Conservation (phyloP, 2,329 filamentous ascomycete species). For the Phialophora macrospora region DNA sequence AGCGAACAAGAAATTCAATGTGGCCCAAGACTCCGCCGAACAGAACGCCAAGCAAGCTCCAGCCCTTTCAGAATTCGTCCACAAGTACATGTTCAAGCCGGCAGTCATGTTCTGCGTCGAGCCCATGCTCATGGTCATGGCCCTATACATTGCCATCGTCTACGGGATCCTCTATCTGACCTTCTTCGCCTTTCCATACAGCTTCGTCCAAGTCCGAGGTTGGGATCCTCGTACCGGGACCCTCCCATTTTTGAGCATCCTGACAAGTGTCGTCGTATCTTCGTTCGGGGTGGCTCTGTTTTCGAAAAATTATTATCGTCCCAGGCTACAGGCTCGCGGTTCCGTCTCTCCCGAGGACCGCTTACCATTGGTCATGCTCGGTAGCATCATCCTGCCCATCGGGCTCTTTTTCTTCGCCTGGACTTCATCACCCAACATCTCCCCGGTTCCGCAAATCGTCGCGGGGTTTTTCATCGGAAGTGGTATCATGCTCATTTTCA, state of each 20-base stretch:
- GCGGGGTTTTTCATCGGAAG: conserved; percentile 79
- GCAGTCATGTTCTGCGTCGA: conserved; percentile 80
- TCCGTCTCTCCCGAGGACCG: conserved; percentile 68
- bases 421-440: conserved; percentile 59
- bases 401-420: conserved; percentile 64
- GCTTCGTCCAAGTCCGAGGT: conserved; percentile 74
- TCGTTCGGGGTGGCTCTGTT: conserved; percentile 71
- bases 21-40: conserved; percentile 10
- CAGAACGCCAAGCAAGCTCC: conserved; percentile 31
- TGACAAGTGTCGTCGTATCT: conserved; percentile 59
- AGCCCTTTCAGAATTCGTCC: conserved; percentile 23
- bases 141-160: conserved; percentile 72
- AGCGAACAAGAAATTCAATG: conserved; percentile 33
- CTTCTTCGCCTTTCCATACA: conserved; percentile 88
- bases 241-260: conserved; percentile 76
- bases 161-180: conserved; percentile 88
- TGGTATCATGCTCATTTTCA: conserved; percentile 78
- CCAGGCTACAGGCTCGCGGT: conserved; percentile 76
- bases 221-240: conserved; percentile 76
- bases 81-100: conserved; percentile 49
- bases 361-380: conserved; percentile 62
- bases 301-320: conserved; percentile 67
- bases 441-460: conserved; percentile 75
- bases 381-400: conserved; percentile 57
- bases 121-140: conserved; percentile 72